A percentile compares a stretch with the other conserved stretches of the same genome.
Conservation (phyloP, 2,329 filamentous ascomycete genomes). For the Alternaria sp. region DNA sequence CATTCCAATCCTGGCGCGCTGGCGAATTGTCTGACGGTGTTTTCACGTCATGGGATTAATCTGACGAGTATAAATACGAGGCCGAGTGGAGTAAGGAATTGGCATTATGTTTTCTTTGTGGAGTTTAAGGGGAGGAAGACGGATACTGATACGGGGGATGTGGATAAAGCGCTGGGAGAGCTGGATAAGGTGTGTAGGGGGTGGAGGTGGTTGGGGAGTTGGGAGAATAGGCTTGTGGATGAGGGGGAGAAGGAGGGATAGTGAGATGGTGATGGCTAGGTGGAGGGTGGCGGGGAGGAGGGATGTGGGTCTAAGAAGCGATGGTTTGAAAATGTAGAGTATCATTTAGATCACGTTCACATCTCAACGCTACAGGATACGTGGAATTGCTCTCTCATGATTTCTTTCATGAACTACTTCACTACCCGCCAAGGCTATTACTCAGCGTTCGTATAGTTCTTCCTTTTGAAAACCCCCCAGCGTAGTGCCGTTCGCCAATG, state of each 20-base stretch:
- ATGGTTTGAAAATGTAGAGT: not conserved
- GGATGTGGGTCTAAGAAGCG: not conserved
- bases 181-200: slow-evolving; percentile 64
- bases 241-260: not conserved
- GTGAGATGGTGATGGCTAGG: not conserved
- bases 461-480: not conserved
- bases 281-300: not conserved
- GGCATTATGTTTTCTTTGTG: slow-evolving; percentile 95
- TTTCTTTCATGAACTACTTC: not conserved
- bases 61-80: slow-evolving; percentile 89
- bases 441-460: not conserved
- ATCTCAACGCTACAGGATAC: not conserved
- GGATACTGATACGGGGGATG: too few species aligned
- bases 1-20: slow-evolving; percentile 81
- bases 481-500: not conserved
- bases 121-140: slow-evolving; percentile 77
- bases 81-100: slow-evolving; percentile 75
- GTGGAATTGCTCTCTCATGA: not conserved
- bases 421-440: not conserved
- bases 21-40: slow-evolving; percentile 79
- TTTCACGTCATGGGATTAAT: slow-evolving; percentile 75
- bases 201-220: slow-evolving; percentile 74
- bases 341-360: not conserved
- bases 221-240: slow-evolving; percentile 49
- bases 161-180: slow-evolving; percentile 64